Base-by-base conservation (phyloP, 345 rosid species). In the Odontarrhena argentea region DNA sequence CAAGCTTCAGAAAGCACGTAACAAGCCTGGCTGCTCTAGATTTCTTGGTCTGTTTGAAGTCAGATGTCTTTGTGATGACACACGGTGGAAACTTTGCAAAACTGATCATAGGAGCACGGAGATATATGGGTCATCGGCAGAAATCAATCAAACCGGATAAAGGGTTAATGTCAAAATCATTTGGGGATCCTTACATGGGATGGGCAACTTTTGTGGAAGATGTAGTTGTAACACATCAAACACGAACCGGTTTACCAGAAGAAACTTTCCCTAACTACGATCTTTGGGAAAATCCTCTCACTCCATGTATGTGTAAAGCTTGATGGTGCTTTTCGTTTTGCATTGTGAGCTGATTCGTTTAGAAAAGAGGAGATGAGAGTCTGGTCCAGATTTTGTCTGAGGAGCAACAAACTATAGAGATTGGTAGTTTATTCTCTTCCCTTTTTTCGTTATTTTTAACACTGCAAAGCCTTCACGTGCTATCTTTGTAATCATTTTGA, bases 1-100 rank as follows among this genome's bases (percentile, higher is more conserved):
- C 81, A 65, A 80, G 73, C 69, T 91, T 95, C 78, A 77, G 97
- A 68, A 95, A 95, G 81, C 99, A 95, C 48, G 97, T 95, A 51
- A 95, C 99, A 30, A 95, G 99, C 80, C 82, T 95, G 25, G 99
- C 99, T 5, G 99, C 99, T 26, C 89, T 95, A 8, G 99, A 95
- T 74, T 95, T 91, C 83, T 67, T 95, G 62, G 99, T 95, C 32
- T 95, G 99, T 83, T 73, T 91, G 70, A 90, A 95, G 68, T 95
- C 99, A 18, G 99, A 95, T 70, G 99, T 91, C 28, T 95, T 95
- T 79, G 97, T 95, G 55, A 91, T 95, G 99, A 95, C 99, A 2
- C 99, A 95, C 26, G 99, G 99, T 59, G 99, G 99, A 78, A 95
- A 95, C 83, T 95, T 95, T 9, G 99, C 99, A 3, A 95, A 95